phyloP scores from a whole-genome alignment of 148 eudicot species.

The Rhododendron ovatum region DNA sequence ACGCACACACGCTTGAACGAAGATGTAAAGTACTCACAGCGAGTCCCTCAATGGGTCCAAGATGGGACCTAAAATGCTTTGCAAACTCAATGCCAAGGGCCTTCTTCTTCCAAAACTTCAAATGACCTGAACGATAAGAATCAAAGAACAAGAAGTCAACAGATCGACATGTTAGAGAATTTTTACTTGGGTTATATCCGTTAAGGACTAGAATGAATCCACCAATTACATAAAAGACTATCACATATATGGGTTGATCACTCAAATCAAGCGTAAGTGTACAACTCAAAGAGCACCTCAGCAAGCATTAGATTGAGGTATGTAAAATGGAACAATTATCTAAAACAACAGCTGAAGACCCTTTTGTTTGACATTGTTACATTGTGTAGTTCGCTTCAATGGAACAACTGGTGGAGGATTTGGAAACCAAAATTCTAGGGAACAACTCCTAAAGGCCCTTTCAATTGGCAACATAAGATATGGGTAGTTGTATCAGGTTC shows the following conservation, averaged over 20 bases:
- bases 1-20: neutral
- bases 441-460: neutral
- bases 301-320: neutral
- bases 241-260: neutral
- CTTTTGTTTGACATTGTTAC: neutral
- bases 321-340: neutral
- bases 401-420: neutral
- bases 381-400: neutral
- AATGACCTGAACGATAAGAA: constrained; percentile 54
- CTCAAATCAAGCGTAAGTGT: neutral
- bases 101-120: constrained; percentile 99
- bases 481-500: neutral
- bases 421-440: neutral
- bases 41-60: constrained; percentile 94
- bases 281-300: neutral
- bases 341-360: neutral
- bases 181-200: neutral
- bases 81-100: constrained; percentile 91
- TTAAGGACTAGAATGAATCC: neutral
- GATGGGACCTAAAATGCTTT: constrained; percentile 93
- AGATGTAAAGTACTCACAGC: constrained; percentile 61
- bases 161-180: neutral
- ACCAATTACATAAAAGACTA: neutral
- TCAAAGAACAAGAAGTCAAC: neutral
- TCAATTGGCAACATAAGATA: neutral